A percentile compares a stretch with the other conserved stretches of the same genome.
phyloP scores from a whole-genome alignment of 1,139 yeast species.

The Pichia kudriavzevii region DNA sequence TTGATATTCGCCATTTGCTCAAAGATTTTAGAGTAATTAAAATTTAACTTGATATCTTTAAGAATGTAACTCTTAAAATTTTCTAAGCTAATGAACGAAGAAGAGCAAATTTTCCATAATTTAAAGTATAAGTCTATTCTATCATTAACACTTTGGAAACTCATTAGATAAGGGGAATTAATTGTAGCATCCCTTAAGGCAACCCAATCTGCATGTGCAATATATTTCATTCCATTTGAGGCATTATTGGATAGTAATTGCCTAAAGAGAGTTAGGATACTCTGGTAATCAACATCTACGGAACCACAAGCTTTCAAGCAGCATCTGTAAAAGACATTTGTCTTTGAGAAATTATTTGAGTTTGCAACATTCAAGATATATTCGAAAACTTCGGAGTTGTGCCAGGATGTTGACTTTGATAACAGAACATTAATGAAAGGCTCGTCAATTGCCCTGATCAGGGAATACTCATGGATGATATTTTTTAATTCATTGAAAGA shows the following conservation, averaged over 20 bases:
- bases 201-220: slow-evolving; percentile 85
- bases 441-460: slow-evolving; percentile 56
- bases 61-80: slow-evolving; percentile 36
- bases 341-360: slow-evolving; percentile 49
- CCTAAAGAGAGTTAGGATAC: slow-evolving; percentile 56
- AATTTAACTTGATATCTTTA: slow-evolving; percentile 35
- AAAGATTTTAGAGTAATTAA: slow-evolving; percentile 32
- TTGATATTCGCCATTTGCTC: slow-evolving; percentile 31
- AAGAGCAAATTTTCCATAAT: slow-evolving; percentile 45
- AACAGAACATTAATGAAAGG: slow-evolving; percentile 73
- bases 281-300: slow-evolving; percentile 47
- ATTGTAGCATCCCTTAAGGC: slow-evolving; percentile 76
- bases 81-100: slow-evolving; percentile 38
- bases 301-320: slow-evolving; percentile 68
- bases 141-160: slow-evolving; percentile 27
- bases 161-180: slow-evolving; percentile 32
- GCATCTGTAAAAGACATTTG: slow-evolving; percentile 71
- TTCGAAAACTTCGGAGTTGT: slow-evolving; percentile 55
- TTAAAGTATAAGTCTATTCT: slow-evolving; percentile 53
- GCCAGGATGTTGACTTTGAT: slow-evolving; percentile 64
- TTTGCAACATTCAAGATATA: slow-evolving; percentile 58
- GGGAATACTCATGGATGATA: slow-evolving; percentile 50
- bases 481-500: slow-evolving; percentile 54
- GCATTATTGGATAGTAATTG: slow-evolving; percentile 50
- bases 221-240: slow-evolving; percentile 45